Evolutionary conservation across 768 basidiomycete genomes (phyloP).

Genomic region (Termitomyces heimii): DNA sequence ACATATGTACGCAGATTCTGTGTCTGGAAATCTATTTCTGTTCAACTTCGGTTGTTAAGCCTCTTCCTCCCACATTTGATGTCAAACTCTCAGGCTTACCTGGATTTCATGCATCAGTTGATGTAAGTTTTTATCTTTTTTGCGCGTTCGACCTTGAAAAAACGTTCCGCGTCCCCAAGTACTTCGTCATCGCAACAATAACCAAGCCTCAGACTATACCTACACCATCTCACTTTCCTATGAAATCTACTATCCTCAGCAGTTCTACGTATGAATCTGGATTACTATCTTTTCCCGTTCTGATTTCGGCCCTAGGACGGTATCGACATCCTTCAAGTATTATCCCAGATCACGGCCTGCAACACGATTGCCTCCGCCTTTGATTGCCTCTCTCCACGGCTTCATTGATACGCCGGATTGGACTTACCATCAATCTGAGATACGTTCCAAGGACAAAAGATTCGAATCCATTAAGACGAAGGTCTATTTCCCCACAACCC

Average conservation of each 20-base stretch:
- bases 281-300: background rate
- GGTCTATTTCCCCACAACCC: conserved; percentile 51
- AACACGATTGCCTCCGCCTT: conserved; percentile 40
- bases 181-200: conserved; percentile 49
- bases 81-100: conserved; percentile 67
- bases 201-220: conserved; percentile 35
- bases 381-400: conserved; percentile 28
- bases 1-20: conserved; percentile 41
- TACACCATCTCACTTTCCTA: conserved; percentile 28
- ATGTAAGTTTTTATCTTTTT: conserved; percentile 25
- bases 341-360: conserved; percentile 61
- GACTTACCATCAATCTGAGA: conserved; percentile 36
- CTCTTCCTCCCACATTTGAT: conserved; percentile 65
- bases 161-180: conserved; percentile 27
- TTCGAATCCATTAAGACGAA: conserved; percentile 35
- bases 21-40: background rate
- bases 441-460: conserved; percentile 30
- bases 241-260: conserved; percentile 48
- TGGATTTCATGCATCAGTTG: conserved; percentile 62
- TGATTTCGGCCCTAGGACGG: conserved; percentile 28
- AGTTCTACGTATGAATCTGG: conserved; percentile 42
- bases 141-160: background rate
- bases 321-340: conserved; percentile 55
- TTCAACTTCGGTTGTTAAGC: conserved; percentile 29
- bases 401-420: conserved; percentile 45